phyloP scores from a whole-genome alignment of 2,329 filamentous ascomycete species.

The Cyphellophora attinorum region DNA sequence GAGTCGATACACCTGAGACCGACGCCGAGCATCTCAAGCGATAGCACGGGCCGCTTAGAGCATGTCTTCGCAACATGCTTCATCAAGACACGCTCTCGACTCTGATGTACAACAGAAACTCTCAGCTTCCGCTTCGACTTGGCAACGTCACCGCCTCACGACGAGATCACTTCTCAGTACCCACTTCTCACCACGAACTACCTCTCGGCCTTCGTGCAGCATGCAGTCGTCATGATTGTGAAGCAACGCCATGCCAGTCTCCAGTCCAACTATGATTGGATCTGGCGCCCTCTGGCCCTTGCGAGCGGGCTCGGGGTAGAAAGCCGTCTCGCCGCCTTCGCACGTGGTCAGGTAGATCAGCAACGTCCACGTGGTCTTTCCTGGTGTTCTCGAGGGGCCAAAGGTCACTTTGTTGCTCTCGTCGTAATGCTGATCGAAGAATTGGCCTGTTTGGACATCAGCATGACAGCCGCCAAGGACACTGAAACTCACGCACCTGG shows the following conservation, averaged over 20 bases:
- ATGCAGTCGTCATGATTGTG: conserved; percentile 86
- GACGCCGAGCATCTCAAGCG: conserved; percentile 58
- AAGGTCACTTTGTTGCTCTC: conserved; percentile 68
- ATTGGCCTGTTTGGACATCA: too few relatives aligned
- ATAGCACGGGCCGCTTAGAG: conserved; percentile 11
- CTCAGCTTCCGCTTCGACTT: too few relatives aligned
- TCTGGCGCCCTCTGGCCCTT: conserved; percentile 28
- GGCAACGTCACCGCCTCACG: conserved; percentile 27
- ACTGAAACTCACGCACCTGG: too few relatives aligned
- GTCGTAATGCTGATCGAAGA: conserved; percentile 90
- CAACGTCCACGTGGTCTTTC: conserved; percentile 81
- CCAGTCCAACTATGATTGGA: conserved; percentile 62
- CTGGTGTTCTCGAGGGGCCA: conserved; percentile 36
- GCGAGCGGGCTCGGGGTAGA: conserved; percentile 60
- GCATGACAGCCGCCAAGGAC: too few relatives aligned
- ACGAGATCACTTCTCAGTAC: conserved; percentile 72
- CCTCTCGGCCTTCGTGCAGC: conserved; percentile 77
- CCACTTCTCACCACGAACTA: conserved; percentile 79
- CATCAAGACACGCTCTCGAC: not conserved
- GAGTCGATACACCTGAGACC: conserved; percentile 81
- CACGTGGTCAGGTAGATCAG: conserved; percentile 82
- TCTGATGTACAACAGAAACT: not conserved
- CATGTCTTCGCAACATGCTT: not conserved
- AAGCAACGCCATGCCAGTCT: conserved; percentile 76
- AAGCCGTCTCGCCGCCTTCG: conserved; percentile 79